A percentile compares a stretch with the other conserved stretches of the same genome.
phyloP scores from a whole-genome alignment of 257 asterid species.

The Leonotis leonurus region DNA sequence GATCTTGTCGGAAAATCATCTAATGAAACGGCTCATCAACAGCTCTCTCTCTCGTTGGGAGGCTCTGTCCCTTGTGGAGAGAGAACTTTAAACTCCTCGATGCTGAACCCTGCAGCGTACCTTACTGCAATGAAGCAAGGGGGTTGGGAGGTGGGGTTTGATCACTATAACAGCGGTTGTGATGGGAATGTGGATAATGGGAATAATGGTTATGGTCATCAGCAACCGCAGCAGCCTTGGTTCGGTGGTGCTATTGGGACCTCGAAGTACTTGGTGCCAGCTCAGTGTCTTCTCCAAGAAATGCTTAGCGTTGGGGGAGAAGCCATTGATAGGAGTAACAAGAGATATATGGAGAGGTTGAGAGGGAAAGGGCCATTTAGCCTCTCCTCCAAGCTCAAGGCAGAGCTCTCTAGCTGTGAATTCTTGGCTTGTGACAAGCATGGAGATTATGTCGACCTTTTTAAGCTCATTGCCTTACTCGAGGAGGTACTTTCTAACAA shows the following conservation, averaged over 20 bases:
- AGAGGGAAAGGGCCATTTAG: slow-evolving; percentile 36
- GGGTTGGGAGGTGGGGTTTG: slow-evolving; percentile 14
- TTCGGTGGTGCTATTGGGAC: slow-evolving; percentile 26
- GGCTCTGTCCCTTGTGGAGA: slow-evolving; percentile 34
- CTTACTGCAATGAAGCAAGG: slow-evolving; percentile 13
- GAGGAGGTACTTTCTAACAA: slow-evolving; percentile 75
- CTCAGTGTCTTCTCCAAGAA: slow-evolving; percentile 70
- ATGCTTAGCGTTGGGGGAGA: slow-evolving; percentile 49
- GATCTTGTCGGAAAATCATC: slow-evolving; percentile 63
- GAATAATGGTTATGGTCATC: background rate
- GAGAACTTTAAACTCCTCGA: slow-evolving; percentile 19
- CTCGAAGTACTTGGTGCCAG: slow-evolving; percentile 65
- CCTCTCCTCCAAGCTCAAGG: slow-evolving; percentile 42
- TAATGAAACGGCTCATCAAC: slow-evolving; percentile 19
- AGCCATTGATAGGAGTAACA: slow-evolving; percentile 34
- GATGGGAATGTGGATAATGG: background rate
- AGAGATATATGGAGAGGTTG: slow-evolving; percentile 35
- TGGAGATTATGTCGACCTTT: slow-evolving; percentile 34
- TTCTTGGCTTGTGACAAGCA: slow-evolving; percentile 33
- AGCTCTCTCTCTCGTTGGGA: slow-evolving; percentile 68
- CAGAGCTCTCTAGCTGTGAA: slow-evolving; percentile 45
- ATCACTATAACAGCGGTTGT: too few species aligned
- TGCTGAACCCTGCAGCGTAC: slow-evolving; percentile 24
- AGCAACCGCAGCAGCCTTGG: background rate
- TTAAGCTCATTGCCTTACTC: slow-evolving; percentile 58